These are phyloP conservation scores for Fusarium nisikadoi DNA, from an alignment of 2,329 filamentous ascomycete species.

Conservation along the genomic window DNA sequence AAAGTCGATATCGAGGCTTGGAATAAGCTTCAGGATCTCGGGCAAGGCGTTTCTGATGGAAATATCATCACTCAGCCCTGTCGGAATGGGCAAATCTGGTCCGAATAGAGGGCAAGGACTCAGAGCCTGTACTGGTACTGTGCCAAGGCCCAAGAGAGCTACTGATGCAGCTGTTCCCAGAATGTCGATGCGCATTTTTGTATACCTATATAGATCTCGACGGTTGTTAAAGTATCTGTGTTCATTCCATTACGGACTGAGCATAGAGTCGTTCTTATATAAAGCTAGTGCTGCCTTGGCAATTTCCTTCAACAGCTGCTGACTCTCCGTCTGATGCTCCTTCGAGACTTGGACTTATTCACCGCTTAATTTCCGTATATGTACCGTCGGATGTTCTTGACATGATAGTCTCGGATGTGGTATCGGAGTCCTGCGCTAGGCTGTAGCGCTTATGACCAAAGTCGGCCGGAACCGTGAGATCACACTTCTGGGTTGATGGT, in stretches of 20 bases:
- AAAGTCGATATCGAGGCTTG: not conserved
- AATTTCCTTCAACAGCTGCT: not conserved
- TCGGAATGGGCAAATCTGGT: not conserved
- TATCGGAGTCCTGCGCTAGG: too few relatives aligned
- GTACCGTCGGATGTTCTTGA: not conserved
- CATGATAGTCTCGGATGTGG: not conserved
- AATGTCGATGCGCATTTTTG: not conserved
- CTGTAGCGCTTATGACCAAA: too few relatives aligned
- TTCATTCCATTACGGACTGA: not conserved
- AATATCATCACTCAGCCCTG: not conserved
- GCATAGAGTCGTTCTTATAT: not conserved
- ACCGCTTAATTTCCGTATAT: not conserved
- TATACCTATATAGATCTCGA: not conserved
- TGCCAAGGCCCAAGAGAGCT: not conserved
- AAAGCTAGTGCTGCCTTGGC: too few relatives aligned
- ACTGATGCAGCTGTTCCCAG: not conserved
- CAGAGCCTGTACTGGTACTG: not conserved
- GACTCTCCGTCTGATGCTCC: too few relatives aligned
- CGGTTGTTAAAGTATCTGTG: rapidly evolving
- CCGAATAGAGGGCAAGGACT: not conserved
- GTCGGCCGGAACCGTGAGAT: too few relatives aligned
- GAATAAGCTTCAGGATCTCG: not conserved
- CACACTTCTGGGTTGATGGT: too few relatives aligned
- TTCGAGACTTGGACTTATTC: not conserved
- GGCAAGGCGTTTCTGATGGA: not conserved